phyloP scores from a whole-genome alignment of 2,329 filamentous ascomycete genomes.

The Ambrosiella cleistominuta region DNA sequence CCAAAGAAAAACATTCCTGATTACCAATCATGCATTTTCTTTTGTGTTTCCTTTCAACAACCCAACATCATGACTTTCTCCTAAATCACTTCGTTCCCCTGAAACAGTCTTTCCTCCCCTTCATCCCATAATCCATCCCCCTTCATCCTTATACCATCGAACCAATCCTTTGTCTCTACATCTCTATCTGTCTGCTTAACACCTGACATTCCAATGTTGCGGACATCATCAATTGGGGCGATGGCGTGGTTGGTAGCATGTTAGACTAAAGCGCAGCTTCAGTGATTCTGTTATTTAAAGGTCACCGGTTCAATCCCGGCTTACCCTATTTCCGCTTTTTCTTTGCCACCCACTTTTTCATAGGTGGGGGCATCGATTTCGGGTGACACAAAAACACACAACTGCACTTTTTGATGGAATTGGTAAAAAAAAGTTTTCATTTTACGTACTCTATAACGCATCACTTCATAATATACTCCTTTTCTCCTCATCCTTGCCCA shows the following conservation, averaged over 20 bases:
- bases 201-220: not conserved
- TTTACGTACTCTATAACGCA: not conserved
- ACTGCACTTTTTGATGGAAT: too few relatives aligned
- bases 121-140: too few relatives aligned
- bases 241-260: conserved; percentile 12
- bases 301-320: conserved; percentile 12
- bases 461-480: not conserved
- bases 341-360: not conserved
- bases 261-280: conserved; percentile 8
- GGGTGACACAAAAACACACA: not conserved
- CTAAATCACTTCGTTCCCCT: too few relatives aligned
- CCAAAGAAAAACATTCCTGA: too few relatives aligned
- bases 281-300: not conserved
- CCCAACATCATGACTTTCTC: too few relatives aligned
- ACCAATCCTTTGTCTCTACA: too few relatives aligned
- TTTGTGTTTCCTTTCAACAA: too few relatives aligned
- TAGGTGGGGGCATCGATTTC: not conserved
- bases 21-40: too few relatives aligned
- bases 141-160: too few relatives aligned
- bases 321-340: conserved; percentile 5
- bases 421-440: too few relatives aligned
- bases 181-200: not conserved
- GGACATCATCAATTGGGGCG: not conserved
- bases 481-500: conserved; percentile 5
- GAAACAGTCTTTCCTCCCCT: too few relatives aligned